phyloP scores from a whole-genome alignment of 1,284 basidiomycete genomes.

The Spongispora temasekensis region DNA sequence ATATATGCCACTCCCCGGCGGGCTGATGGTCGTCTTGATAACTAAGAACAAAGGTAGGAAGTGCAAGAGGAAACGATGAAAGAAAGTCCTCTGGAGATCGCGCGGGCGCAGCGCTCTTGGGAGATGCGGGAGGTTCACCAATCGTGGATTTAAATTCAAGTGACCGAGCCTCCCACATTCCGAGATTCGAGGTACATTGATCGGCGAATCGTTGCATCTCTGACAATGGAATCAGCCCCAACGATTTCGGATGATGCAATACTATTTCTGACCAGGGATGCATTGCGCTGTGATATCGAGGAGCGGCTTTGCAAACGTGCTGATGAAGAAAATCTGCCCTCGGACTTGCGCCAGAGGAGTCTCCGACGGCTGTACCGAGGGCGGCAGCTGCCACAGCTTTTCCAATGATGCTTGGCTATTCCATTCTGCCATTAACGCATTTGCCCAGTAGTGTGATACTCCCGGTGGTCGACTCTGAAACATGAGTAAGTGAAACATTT shows the following conservation, averaged over 20 bases:
- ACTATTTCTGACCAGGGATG: constrained; percentile 59
- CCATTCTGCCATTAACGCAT: constrained; percentile 88
- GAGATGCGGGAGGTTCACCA: constrained; percentile 8
- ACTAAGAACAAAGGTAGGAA: constrained; percentile 43
- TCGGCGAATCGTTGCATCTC: constrained; percentile 65
- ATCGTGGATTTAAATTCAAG: constrained; percentile 39
- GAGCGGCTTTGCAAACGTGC: constrained; percentile 79
- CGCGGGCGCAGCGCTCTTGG: constrained; percentile 25
- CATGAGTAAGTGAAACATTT: constrained; percentile 16
- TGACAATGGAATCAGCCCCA: constrained; percentile 33
- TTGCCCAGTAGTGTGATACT: constrained; percentile 89
- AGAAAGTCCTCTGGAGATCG: constrained; percentile 53
- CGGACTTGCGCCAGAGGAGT: constrained; percentile 76
- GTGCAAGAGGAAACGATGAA: constrained; percentile 61
- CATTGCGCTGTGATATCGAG: constrained; percentile 73
- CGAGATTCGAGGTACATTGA: constrained; percentile 66
- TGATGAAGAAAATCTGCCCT: constrained; percentile 90
- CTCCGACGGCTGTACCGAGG: constrained; percentile 66
- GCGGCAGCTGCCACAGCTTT: constrained; percentile 70
- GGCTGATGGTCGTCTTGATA: constrained; percentile 29
- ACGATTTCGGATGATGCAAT: not conserved
- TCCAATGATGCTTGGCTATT: constrained; percentile 83
- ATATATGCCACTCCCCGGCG: constrained; percentile 30
- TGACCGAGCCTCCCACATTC: constrained; percentile 61
- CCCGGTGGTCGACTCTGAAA: constrained; percentile 84